Evolutionary conservation across 495 filamentous ascomycete species (phyloP).

Genomic region (Penicillium pancosmium): DNA sequence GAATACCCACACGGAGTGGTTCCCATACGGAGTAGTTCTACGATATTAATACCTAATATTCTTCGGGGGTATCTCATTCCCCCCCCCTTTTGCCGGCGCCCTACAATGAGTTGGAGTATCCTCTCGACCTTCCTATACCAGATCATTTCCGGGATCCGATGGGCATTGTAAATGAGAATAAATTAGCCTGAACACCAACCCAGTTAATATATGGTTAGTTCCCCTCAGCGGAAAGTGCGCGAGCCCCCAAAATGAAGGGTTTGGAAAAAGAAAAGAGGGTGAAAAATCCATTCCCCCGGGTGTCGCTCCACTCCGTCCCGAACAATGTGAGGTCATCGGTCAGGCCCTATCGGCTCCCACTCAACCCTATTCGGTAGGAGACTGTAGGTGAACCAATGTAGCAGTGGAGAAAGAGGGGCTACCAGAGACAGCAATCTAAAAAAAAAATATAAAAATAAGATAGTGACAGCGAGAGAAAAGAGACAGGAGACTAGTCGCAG

Average conservation of each 20-base stretch:
- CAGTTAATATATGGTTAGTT: background rate
- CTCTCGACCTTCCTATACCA: too few species aligned
- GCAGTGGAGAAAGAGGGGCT: constrained; percentile 5
- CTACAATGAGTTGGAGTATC: too few species aligned
- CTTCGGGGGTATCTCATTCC: too few species aligned
- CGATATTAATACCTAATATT: too few species aligned
- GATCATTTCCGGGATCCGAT: too few species aligned
- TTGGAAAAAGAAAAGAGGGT: constrained; percentile 9
- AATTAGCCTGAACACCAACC: background rate
- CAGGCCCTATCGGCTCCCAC: constrained; percentile 1
- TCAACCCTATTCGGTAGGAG: constrained; percentile 1
- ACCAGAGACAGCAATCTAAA: background rate
- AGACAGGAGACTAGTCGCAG: background rate
- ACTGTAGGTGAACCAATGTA: constrained; percentile 1
- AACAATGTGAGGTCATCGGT: constrained; percentile 7
- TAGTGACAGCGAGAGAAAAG: background rate
- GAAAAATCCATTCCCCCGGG: background rate
- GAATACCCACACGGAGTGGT: too few species aligned
- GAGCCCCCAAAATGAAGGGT: background rate
- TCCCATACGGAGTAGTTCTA: too few species aligned
- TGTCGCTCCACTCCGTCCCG: constrained; percentile 1
- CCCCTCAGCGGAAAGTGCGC: background rate
- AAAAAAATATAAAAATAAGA: background rate
- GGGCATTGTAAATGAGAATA: background rate
- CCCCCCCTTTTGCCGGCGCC: too few species aligned